Evolutionary conservation across 768 basidiomycete species (phyloP).

Genomic region (Mrakia blollopis): DNA sequence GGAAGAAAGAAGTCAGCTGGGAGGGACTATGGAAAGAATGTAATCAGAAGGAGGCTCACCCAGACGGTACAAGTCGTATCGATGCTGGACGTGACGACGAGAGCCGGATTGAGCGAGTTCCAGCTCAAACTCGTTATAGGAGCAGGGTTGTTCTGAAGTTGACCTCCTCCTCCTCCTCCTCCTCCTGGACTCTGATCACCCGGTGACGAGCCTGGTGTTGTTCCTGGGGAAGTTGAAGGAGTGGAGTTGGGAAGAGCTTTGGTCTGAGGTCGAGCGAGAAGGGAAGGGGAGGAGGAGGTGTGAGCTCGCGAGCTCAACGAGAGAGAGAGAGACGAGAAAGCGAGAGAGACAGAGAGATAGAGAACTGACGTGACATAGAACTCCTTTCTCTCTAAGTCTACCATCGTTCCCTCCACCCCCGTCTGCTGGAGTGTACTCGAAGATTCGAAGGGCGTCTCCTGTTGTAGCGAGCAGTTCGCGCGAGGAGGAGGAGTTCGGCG

Average conservation of each 20-base stretch:
- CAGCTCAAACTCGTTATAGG: conserved; percentile 96
- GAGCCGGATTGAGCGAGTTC: conserved; percentile 85
- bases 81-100: conserved; percentile 94
- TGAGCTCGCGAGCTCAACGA: not conserved
- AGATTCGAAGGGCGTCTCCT: conserved; percentile 85
- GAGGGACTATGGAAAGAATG: too few species aligned
- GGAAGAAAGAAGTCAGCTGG: too few species aligned
- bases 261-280: conserved; percentile 61
- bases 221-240: conserved; percentile 7
- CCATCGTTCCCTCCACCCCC: conserved; percentile 47
- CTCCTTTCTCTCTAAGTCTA: conserved; percentile 27
- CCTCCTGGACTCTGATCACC: not conserved
- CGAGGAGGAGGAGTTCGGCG: conserved; percentile 48
- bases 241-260: conserved; percentile 55
- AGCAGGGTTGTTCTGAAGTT: conserved; percentile 54
- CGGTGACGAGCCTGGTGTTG: conserved; percentile 5
- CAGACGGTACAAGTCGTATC: conserved; percentile 99
- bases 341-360: conserved; percentile 13
- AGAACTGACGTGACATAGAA: conserved; percentile 54
- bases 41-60: conserved; percentile 42
- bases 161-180: not conserved
- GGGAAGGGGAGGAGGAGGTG: not conserved
- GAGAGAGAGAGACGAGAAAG: too few species aligned
- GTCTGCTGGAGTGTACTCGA: conserved; percentile 77
- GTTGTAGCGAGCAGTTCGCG: conserved; percentile 85